These are phyloP conservation scores for Pleurotus platypus DNA, from an alignment of 768 basidiomycete species.

Conservation along the genomic window DNA sequence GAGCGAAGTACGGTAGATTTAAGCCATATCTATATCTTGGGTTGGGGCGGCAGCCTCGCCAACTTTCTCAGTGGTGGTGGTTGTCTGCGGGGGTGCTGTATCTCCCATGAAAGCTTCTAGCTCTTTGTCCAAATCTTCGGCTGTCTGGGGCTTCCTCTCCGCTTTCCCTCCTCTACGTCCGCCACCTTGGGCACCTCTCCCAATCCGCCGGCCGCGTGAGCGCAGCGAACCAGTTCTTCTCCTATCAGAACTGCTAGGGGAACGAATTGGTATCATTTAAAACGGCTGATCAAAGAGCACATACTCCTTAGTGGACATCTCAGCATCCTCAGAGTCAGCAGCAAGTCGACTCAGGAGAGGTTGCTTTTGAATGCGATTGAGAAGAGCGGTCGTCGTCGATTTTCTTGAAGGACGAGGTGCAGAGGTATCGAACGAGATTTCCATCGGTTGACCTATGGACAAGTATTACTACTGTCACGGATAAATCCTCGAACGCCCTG, in stretches of 20 bases:
- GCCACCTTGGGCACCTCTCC: background rate
- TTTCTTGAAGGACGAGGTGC: conserved; percentile 42
- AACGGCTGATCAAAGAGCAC: conserved; percentile 14
- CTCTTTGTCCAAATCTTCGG: conserved; percentile 84
- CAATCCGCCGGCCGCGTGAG: conserved; percentile 32
- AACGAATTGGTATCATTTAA: background rate
- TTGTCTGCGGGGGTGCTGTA: conserved; percentile 13
- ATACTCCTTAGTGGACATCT: conserved; percentile 33
- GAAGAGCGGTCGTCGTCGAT: conserved; percentile 54
- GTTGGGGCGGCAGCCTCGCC: conserved; percentile 10
- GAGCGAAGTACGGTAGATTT: conserved; percentile 3
- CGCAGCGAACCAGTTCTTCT: conserved; percentile 47
- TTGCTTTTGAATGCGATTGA: conserved; percentile 74
- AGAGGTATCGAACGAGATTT: conserved; percentile 55
- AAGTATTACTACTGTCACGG: conserved; percentile 1
- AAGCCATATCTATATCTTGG: conserved; percentile 58
- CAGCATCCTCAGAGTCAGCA: conserved; percentile 36
- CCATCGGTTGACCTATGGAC: conserved; percentile 72
- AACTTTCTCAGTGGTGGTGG: conserved; percentile 15
- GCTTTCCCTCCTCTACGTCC: conserved; percentile 17
- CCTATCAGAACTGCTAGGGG: conserved; percentile 19
- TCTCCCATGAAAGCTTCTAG: conserved; percentile 85
- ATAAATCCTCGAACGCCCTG: too few species aligned
- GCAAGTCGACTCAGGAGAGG: conserved; percentile 65
- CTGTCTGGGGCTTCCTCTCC: conserved; percentile 62